Conservation (phyloP, 768 basidiomycete genomes). For the Cystofilobasidium macerans region DNA sequence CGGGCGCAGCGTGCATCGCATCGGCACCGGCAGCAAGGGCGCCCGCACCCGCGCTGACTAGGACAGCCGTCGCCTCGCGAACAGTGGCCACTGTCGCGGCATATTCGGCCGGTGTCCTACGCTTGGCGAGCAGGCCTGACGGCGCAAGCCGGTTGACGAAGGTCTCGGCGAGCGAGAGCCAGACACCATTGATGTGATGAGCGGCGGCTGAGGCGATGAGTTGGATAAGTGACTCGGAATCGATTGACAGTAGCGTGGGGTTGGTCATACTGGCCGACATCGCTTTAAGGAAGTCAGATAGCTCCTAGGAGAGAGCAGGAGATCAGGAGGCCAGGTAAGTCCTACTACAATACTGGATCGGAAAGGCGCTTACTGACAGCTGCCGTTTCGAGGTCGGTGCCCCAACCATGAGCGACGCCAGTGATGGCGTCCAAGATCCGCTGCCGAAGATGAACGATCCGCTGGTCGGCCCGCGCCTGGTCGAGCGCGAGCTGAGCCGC, state of each 20-base stretch:
- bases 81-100: neutral
- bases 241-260: slow-evolving; percentile 62
- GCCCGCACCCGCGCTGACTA: slow-evolving; percentile 8
- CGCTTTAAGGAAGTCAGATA: slow-evolving; percentile 74
- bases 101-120: neutral
- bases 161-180: slow-evolving; percentile 72
- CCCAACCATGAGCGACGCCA: slow-evolving; percentile 61
- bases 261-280: slow-evolving; percentile 72
- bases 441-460: slow-evolving; percentile 46
- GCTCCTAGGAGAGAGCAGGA: slow-evolving; percentile 43
- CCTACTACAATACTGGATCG: neutral
- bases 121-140: neutral
- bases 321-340: neutral
- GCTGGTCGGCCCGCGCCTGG: slow-evolving; percentile 50
- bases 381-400: slow-evolving; percentile 56
- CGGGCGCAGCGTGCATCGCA: slow-evolving; percentile 11
- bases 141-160: slow-evolving; percentile 74
- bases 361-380: neutral
- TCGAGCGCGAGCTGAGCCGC: slow-evolving; percentile 30
- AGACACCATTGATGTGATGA: slow-evolving; percentile 43
- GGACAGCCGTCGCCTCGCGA: neutral
- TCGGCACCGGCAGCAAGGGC: slow-evolving; percentile 7
- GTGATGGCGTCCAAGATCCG: slow-evolving; percentile 53
- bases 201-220: slow-evolving; percentile 35
- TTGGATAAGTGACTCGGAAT: slow-evolving; percentile 56